Conservation (phyloP, 140 eudicot genomes). For the Ambrosia hybrid region DNA sequence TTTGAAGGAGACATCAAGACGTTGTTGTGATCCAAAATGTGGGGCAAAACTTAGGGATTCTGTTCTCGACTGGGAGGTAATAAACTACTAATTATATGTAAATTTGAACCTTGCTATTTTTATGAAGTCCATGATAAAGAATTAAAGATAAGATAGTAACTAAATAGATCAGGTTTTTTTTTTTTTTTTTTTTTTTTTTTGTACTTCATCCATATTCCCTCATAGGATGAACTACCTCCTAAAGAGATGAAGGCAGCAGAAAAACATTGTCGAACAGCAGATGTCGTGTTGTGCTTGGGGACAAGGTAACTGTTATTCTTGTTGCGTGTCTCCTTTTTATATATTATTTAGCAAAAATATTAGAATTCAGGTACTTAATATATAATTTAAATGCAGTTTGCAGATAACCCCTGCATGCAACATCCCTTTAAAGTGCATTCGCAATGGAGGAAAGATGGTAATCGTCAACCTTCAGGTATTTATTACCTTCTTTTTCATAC, state of each 20-base stretch:
- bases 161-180: no score
- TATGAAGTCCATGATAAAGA: no score
- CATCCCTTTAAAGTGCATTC: constrained; percentile 59
- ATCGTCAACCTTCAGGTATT: constrained; percentile 81
- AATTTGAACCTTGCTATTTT: background rate
- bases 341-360: background rate
- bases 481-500: background rate
- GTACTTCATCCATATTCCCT: constrained; percentile 12
- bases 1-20: constrained; percentile 76
- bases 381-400: constrained; percentile 45
- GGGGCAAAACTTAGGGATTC: constrained; percentile 75
- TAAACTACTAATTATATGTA: constrained; percentile 20
- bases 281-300: constrained; percentile 69
- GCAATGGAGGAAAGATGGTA: constrained; percentile 63
- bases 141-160: no score
- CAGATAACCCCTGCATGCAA: constrained; percentile 88
- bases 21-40: constrained; percentile 63
- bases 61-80: constrained; percentile 98
- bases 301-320: constrained; percentile 46
- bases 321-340: background rate
- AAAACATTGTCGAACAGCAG: constrained; percentile 68
- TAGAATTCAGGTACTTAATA: background rate
- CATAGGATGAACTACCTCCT: constrained; percentile 68
- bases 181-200: background rate
- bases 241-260: constrained; percentile 65